Conservation (phyloP, 176 grass and related monocot genomes). For the Oryza brachyantha region DNA sequence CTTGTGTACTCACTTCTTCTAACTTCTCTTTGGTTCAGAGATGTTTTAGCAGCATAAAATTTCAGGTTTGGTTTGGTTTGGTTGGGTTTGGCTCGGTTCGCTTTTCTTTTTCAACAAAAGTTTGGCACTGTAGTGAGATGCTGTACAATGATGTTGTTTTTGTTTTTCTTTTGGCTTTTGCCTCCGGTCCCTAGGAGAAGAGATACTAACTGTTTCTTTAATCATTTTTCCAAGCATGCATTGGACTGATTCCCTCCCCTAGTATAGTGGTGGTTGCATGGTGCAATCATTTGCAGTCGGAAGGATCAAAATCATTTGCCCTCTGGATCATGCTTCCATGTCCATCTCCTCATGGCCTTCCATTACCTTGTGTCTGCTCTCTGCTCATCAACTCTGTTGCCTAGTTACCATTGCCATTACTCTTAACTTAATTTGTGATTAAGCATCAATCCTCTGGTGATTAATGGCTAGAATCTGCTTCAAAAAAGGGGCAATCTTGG, state of each 20-base stretch:
- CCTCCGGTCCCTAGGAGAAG: constrained; percentile 5
- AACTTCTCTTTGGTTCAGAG: neutral
- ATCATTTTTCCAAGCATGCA: neutral
- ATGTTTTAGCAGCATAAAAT: neutral
- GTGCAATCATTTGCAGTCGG: constrained; percentile 39
- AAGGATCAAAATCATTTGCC: constrained; percentile 56
- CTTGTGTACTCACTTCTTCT: neutral
- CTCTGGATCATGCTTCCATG: constrained; percentile 29
- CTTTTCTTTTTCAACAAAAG: constrained; percentile 32
- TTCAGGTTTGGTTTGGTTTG: neutral
- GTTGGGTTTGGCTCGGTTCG: neutral
- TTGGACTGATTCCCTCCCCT: neutral
- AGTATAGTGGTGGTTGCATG: constrained; percentile 33
- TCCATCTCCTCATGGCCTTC: constrained; percentile 4
- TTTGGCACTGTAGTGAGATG: constrained; percentile 42
- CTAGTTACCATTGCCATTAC: no score
- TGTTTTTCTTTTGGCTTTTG: neutral
- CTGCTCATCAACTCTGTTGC: neutral
- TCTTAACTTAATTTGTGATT: neutral
- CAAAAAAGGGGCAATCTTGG: neutral
- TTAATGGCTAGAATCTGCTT: neutral
- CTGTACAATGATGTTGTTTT: constrained; percentile 38
- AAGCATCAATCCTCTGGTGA: neutral
- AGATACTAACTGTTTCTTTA: neutral
- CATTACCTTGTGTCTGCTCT: constrained; percentile 33